phyloP scores from a whole-genome alignment of 2,329 filamentous ascomycete species.

The Fusarium sp. region DNA sequence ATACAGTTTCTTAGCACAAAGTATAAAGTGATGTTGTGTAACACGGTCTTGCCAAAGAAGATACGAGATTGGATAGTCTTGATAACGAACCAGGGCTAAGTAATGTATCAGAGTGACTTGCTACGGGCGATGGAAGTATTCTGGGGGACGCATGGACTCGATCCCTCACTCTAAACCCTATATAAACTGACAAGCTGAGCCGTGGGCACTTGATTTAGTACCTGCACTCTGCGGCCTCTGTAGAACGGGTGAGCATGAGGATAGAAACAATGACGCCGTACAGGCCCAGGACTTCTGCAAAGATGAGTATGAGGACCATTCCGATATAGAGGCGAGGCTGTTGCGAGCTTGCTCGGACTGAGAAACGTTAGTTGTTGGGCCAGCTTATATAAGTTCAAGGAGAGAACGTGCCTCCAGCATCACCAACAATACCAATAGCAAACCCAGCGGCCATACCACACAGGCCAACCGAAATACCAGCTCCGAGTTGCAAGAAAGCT shows the following conservation, averaged over 20 bases:
- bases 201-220: slow-evolving; percentile 42
- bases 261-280: slow-evolving; percentile 63
- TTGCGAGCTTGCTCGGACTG: slow-evolving; percentile 60
- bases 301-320: slow-evolving; percentile 63
- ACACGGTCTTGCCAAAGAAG: background rate
- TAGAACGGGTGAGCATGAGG: slow-evolving; percentile 60
- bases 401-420: slow-evolving; percentile 54
- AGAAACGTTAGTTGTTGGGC: slow-evolving; percentile 3
- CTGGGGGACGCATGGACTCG: background rate
- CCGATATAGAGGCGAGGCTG: slow-evolving; percentile 61
- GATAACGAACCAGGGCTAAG: background rate
- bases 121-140: background rate
- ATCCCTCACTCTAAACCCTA: background rate
- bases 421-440: slow-evolving; percentile 60
- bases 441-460: slow-evolving; percentile 61
- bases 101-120: background rate
- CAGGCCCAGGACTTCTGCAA: slow-evolving; percentile 59
- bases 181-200: background rate
- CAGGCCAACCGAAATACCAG: slow-evolving; percentile 58
- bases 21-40: background rate
- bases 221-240: slow-evolving; percentile 52
- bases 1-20: background rate
- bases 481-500: slow-evolving; percentile 59
- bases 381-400: background rate
- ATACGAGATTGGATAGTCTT: background rate